Base-by-base conservation (phyloP, 2,329 filamentous ascomycete species). In the Diplodia corticola region DNA sequence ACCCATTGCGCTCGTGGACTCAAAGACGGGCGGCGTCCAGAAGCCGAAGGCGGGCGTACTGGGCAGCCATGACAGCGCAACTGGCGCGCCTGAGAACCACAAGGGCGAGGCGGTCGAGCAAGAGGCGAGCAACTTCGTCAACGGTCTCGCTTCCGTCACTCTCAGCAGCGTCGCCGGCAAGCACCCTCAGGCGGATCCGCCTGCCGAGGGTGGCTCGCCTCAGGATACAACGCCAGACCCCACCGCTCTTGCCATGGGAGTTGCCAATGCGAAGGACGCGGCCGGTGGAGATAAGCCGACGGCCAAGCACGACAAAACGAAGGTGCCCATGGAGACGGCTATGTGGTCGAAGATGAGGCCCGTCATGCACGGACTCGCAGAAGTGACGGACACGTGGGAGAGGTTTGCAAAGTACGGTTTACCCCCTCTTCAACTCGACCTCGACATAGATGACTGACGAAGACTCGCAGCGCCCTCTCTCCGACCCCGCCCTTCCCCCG, bases 81-180 rank as follows among this genome's bases (percentile, higher is more conserved):
- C 92, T 0, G 92, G 92, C 1, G 92, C 92, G 0, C 89, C 91
- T 0, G 91, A 96, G 75, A 91, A 92, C 70, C 86, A 92, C 78
- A 89, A 92, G 74, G 92, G 92, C 28, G 91, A 95, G 75, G 91
- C 91, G 0, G 90, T 92, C 0, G 92, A 96, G 75, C 86, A 91
- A 68, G 92, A 96, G 75, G 92, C 92, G 0, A 89, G 86, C 71
- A 93, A 92, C 73, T 89, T 96, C 68, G 88, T 95, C 67, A 89
- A 89, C 64, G 86, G 88, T 37, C 88, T 95, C 63, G 87, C 89
- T 9, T 84, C 87, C 33, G 86, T 95, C 5, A 89, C 91, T 1
- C 79, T 94, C 20, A 89, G 89, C 55, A 91, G 89, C 70, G 91
- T 91, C 1, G 88, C 88, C 0, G 91, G 91, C 1, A 92, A 93